A percentile compares a stretch with the other conserved stretches of the same genome.
Conservation (phyloP, 1,139 yeast species). For the Zygosaccharomyces sapae region DNA sequence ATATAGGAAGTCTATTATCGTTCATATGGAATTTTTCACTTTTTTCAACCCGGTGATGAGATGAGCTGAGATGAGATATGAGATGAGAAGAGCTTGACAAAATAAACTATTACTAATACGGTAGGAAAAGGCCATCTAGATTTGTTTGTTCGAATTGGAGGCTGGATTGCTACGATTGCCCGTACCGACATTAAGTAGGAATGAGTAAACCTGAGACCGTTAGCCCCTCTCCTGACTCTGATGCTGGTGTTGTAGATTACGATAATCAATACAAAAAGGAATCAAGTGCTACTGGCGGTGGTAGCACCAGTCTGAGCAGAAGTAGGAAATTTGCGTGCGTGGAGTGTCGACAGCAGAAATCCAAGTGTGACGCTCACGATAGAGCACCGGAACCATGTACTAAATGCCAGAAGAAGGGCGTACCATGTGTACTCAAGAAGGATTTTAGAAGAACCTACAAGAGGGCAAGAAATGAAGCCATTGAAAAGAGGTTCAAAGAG, state of each 20-base stretch:
- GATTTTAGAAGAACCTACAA: conserved; percentile 87
- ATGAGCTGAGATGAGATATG: not conserved
- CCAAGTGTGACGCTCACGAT: conserved; percentile 82
- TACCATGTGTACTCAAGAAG: conserved; percentile 67
- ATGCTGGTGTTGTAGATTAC: conserved; percentile 12
- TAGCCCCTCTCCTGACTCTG: conserved; percentile 17
- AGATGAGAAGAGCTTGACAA: not conserved
- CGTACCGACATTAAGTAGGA: not conserved
- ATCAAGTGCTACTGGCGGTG: not conserved
- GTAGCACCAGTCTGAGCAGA: conserved; percentile 12
- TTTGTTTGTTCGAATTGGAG: not conserved
- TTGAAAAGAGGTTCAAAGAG: conserved; percentile 73
- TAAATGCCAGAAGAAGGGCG: conserved; percentile 66
- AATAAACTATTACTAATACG: not conserved
- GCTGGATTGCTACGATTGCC: not conserved
- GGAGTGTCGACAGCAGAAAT: conserved; percentile 92
- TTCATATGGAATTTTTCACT: conserved; percentile 1
- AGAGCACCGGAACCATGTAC: conserved; percentile 77
- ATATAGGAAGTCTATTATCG: not conserved
- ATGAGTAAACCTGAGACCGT: conserved; percentile 6
- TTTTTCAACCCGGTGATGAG: conserved; percentile 6
- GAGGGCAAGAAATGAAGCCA: conserved; percentile 76
- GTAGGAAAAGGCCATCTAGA: not conserved
- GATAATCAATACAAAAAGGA: conserved; percentile 5
- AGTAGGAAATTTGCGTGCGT: conserved; percentile 79